A percentile compares a stretch with the other conserved stretches of the same genome.
Conservation (phyloP, 1,284 basidiomycete genomes). For the Ceratobasidium sp. region DNA sequence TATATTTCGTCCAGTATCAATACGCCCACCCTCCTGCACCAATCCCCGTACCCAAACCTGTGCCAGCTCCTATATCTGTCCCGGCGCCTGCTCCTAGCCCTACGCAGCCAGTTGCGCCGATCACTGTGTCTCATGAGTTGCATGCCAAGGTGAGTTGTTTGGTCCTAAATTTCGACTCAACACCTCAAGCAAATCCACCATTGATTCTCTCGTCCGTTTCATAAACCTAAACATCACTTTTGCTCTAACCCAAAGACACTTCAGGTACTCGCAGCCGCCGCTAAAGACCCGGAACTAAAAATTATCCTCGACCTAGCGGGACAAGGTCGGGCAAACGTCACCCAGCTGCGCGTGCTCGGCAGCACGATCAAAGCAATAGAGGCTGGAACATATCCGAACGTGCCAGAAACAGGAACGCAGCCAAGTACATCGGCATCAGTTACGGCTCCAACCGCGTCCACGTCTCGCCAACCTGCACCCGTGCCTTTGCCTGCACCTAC, state of each 20-base stretch:
- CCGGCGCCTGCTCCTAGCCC: background rate
- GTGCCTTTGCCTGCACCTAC: background rate
- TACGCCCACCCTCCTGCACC: conserved; percentile 20
- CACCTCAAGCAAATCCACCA: background rate
- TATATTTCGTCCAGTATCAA: conserved; percentile 44
- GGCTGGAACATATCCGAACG: conserved; percentile 38
- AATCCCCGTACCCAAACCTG: background rate
- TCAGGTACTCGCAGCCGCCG: conserved; percentile 44
- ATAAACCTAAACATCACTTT: background rate
- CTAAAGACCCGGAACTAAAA: conserved; percentile 43
- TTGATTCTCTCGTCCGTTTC: background rate
- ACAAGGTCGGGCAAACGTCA: conserved; percentile 33
- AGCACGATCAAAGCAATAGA: conserved; percentile 35
- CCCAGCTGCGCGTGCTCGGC: conserved; percentile 40
- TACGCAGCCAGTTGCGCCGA: conserved; percentile 24
- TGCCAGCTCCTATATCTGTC: background rate
- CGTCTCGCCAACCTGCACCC: background rate
- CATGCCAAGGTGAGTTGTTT: conserved; percentile 22
- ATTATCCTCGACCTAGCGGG: conserved; percentile 29
- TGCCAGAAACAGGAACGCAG: background rate
- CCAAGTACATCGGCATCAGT: background rate
- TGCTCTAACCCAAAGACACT: background rate
- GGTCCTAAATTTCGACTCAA: background rate
- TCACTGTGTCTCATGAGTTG: conserved; percentile 40
- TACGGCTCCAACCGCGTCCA: conserved; percentile 13